Evolutionary conservation across 2,329 filamentous ascomycete species (phyloP).

Genomic region (Ceratocystis lukuohia): DNA sequence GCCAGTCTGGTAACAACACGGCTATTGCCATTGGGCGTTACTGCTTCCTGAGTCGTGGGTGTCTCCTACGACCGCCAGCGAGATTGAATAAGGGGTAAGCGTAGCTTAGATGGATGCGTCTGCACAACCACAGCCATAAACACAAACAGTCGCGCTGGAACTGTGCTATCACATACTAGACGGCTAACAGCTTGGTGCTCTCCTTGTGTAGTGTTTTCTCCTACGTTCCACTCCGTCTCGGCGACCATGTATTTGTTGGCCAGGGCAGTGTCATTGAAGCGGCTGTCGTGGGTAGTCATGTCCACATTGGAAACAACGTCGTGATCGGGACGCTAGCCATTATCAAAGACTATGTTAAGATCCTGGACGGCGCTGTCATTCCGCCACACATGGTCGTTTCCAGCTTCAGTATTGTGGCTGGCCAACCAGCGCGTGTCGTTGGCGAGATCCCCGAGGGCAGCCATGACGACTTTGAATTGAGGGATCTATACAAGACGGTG

Average conservation of each 20-base stretch:
- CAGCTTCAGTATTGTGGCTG: constrained; percentile 82
- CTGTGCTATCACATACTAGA: not conserved
- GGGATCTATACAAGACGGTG: constrained; percentile 50
- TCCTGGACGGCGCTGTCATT: constrained; percentile 73
- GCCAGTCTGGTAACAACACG: constrained; percentile 36
- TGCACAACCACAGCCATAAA: not conserved
- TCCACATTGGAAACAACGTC: constrained; percentile 66
- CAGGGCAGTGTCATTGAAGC: constrained; percentile 64
- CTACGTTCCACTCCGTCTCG: constrained; percentile 82
- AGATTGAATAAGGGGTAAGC: constrained; percentile 60
- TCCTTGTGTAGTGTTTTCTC: constrained; percentile 42
- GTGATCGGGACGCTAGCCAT: constrained; percentile 78
- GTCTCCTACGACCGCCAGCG: constrained; percentile 68
- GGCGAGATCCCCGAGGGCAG: constrained; percentile 67
- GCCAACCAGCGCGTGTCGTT: constrained; percentile 63
- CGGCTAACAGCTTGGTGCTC: not conserved
- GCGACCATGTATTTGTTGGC: constrained; percentile 87
- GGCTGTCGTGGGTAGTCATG: constrained; percentile 69
- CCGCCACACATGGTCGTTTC: constrained; percentile 84
- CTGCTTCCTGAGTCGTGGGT: constrained; percentile 71
- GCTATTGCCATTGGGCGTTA: constrained; percentile 84
- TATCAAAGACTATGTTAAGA: constrained; percentile 82
- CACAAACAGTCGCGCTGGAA: not conserved
- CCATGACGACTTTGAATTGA: constrained; percentile 49
- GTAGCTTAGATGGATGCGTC: not conserved